Percentiles rank a stretch among this genome's conserved stretches.
Conservation (phyloP, 2,329 filamentous ascomycete species). For the Nothopassalora personata region DNA sequence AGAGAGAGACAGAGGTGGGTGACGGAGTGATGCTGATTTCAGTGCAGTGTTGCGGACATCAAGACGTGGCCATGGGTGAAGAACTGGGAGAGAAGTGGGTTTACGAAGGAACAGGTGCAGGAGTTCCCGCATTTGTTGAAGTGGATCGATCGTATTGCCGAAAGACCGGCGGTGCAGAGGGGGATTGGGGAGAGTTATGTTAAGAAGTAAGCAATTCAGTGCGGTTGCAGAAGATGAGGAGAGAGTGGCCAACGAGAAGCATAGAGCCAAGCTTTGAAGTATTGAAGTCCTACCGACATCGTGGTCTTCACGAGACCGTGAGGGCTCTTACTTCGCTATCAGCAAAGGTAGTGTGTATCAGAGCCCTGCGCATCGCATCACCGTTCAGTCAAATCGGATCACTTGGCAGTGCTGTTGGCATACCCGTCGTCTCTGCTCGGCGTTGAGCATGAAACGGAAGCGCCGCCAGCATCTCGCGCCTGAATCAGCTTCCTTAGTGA, state of each 20-base stretch:
- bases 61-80: slow-evolving; percentile 50
- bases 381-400: too few relatives aligned
- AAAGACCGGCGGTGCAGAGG: slow-evolving; percentile 44
- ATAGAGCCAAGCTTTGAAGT: neutral
- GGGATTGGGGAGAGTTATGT: slow-evolving; percentile 38
- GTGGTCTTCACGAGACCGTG: neutral
- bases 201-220: slow-evolving; percentile 22
- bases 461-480: too few relatives aligned
- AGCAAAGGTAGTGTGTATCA: too few relatives aligned
- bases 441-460: too few relatives aligned
- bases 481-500: too few relatives aligned
- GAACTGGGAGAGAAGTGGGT: slow-evolving; percentile 40
- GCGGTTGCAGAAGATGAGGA: neutral
- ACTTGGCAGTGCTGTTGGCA: too few relatives aligned
- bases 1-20: too few relatives aligned
- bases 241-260: neutral
- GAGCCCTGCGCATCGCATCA: too few relatives aligned
- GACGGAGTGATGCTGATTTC: too few relatives aligned
- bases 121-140: slow-evolving; percentile 48
- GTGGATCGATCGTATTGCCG: slow-evolving; percentile 51
- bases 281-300: neutral
- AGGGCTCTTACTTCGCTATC: neutral
- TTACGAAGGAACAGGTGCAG: slow-evolving; percentile 46
- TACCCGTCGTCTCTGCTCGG: too few relatives aligned
- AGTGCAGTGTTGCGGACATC: slow-evolving; percentile 46